These are phyloP conservation scores for Cytospora piceicola DNA, from an alignment of 2,329 filamentous ascomycete species.

Conservation along the genomic window DNA sequence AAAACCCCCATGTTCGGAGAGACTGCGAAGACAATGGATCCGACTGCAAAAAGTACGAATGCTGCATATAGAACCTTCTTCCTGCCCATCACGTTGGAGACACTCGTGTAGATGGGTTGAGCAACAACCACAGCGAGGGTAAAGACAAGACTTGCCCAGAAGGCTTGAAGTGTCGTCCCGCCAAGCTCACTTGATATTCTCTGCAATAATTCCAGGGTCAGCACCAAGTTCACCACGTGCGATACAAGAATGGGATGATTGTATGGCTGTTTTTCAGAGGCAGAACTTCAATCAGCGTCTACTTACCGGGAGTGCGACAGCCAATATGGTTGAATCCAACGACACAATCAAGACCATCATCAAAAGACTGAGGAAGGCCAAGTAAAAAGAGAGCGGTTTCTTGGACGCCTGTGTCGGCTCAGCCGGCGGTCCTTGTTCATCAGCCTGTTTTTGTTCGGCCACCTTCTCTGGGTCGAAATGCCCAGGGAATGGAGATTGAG, in stretches of 20 bases:
- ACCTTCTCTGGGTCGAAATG: too few relatives aligned
- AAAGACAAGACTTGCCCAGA: constrained; percentile 42
- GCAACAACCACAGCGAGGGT: constrained; percentile 31
- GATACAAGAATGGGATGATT: too few relatives aligned
- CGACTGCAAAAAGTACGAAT: constrained; percentile 32
- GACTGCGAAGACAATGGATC: constrained; percentile 53
- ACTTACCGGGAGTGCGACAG: constrained; percentile 34
- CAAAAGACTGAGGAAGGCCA: too few relatives aligned
- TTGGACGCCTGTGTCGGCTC: too few relatives aligned
- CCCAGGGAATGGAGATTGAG: too few relatives aligned
- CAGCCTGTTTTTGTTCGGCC: too few relatives aligned
- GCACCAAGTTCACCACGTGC: too few relatives aligned
- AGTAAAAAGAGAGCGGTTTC: too few relatives aligned
- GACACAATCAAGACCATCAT: constrained; percentile 30
- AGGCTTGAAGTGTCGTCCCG: constrained; percentile 32
- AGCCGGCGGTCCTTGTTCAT: too few relatives aligned
- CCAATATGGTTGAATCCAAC: constrained; percentile 33
- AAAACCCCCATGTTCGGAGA: constrained; percentile 39
- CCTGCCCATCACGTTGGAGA: constrained; percentile 38
- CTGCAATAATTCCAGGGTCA: too few relatives aligned
- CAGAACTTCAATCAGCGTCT: too few relatives aligned
- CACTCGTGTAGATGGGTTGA: constrained; percentile 33
- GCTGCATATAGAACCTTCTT: constrained; percentile 36
- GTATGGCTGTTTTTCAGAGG: too few relatives aligned
- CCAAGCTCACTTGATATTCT: constrained; percentile 31